phyloP scores from a whole-genome alignment of 345 rosid genomes.

The Citrus australasica region DNA sequence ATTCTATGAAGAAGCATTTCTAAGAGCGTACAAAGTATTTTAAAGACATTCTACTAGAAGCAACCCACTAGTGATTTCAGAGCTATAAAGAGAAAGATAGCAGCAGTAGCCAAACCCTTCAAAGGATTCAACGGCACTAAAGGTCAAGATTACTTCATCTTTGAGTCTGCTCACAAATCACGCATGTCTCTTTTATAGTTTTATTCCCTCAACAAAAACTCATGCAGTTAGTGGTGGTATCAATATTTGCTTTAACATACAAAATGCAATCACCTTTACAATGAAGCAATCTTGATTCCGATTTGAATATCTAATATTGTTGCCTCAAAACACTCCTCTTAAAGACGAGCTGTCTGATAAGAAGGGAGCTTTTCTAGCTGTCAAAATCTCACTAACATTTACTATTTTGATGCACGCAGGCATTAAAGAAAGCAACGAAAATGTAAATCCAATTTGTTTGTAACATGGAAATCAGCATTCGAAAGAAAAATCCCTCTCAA shows the following conservation, averaged over 20 bases:
- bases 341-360: neutral
- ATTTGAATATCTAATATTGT: slow-evolving; percentile 2
- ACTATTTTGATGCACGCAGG: neutral
- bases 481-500: neutral
- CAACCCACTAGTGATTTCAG: too few relatives aligned
- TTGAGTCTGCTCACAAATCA: too few relatives aligned
- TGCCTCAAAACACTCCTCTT: neutral
- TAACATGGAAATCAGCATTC: neutral
- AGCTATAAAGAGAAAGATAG: too few relatives aligned
- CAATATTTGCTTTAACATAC: neutral
- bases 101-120: too few relatives aligned
- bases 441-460: neutral
- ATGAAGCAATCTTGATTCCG: neutral
- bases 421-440: neutral
- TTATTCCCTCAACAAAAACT: too few relatives aligned
- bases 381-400: neutral
- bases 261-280: neutral
- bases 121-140: too few relatives aligned
- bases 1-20: too few relatives aligned
- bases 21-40: too few relatives aligned
- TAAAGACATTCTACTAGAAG: too few relatives aligned
- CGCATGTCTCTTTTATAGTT: too few relatives aligned
- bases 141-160: too few relatives aligned
- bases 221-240: neutral
- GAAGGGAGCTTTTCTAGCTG: neutral